phyloP scores from a whole-genome alignment of 2,329 filamentous ascomycete genomes.

The Fusarium sp. region DNA sequence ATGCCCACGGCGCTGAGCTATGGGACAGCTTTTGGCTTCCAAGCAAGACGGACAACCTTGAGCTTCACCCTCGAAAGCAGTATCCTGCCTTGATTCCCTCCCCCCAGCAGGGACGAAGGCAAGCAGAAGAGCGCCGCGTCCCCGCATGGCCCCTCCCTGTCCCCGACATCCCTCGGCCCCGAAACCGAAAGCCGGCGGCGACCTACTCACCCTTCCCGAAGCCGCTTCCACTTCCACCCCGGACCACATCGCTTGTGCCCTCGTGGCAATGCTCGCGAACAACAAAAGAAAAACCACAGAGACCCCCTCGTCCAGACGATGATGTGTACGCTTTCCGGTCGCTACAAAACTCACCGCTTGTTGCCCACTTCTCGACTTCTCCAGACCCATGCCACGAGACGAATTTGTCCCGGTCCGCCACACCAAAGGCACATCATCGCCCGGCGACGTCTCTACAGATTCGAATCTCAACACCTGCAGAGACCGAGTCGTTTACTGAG shows the following conservation, averaged over 20 bases:
- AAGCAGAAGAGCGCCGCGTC: constrained; percentile 40
- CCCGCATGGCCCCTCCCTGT: constrained; percentile 44
- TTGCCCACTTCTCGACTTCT: constrained; percentile 27
- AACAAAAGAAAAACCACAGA: constrained; percentile 39
- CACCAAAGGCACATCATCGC: constrained; percentile 26
- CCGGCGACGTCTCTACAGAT: constrained; percentile 29
- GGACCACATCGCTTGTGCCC: constrained; percentile 38
- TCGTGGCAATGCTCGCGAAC: constrained; percentile 44
- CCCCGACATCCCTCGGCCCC: constrained; percentile 32
- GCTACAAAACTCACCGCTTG: constrained; percentile 23
- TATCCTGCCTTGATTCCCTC: constrained; percentile 47
- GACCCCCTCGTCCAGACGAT: constrained; percentile 45
- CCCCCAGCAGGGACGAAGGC: constrained; percentile 38
- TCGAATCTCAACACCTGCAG: constrained; percentile 11
- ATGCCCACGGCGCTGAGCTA: constrained; percentile 54
- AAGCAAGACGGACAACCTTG: constrained; percentile 20
- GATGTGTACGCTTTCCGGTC: constrained; percentile 31
- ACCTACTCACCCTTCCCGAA: constrained; percentile 56
- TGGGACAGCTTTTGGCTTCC: constrained; percentile 62
- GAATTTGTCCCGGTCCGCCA: constrained; percentile 25
- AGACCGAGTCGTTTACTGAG: constrained; percentile 31
- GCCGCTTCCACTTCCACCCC: constrained; percentile 47
- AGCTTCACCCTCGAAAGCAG: constrained; percentile 41
- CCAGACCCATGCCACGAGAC: constrained; percentile 21
- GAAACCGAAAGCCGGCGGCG: constrained; percentile 40